phyloP scores from a whole-genome alignment of 768 basidiomycete genomes.

The Kwoniella mangroviensis region DNA sequence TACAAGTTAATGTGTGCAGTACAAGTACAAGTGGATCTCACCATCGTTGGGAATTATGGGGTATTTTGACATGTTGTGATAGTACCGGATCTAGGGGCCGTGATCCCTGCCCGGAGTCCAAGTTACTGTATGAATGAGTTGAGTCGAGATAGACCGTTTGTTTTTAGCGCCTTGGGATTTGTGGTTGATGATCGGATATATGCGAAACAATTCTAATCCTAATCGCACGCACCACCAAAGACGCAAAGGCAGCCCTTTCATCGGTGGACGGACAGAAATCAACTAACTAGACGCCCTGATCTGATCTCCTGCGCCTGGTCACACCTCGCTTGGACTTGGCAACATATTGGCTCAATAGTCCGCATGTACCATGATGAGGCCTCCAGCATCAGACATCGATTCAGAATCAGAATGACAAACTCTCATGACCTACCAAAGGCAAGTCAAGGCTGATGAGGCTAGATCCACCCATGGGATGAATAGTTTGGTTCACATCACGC shows the following conservation, averaged over 20 bases:
- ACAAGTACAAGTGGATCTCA: background rate
- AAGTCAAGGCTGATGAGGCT: too few relatives aligned
- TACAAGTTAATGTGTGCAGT: too few relatives aligned
- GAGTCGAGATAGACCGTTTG: background rate
- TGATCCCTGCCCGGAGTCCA: background rate
- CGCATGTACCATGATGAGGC: background rate
- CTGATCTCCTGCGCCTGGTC: background rate
- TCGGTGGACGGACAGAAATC: background rate
- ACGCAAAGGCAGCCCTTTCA: background rate
- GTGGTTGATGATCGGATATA: slow-evolving; percentile 2
- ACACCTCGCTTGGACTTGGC: background rate
- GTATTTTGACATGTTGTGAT: background rate
- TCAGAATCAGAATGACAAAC: too few relatives aligned
- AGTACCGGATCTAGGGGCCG: background rate
- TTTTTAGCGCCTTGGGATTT: background rate
- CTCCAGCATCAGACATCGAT: too few relatives aligned
- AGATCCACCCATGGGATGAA: too few relatives aligned
- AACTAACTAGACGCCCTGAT: slow-evolving; percentile 6
- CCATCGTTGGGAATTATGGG: background rate
- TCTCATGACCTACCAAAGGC: too few relatives aligned
- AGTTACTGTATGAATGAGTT: too few relatives aligned
- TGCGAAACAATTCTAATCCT: slow-evolving; percentile 5
- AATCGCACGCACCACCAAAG: background rate
- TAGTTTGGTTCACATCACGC: too few relatives aligned
- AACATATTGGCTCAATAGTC: background rate